A percentile compares a stretch with the other conserved stretches of the same genome.
phyloP scores from a whole-genome alignment of 192 early-diverging fungal genomes.

The Coemansia sp. region DNA sequence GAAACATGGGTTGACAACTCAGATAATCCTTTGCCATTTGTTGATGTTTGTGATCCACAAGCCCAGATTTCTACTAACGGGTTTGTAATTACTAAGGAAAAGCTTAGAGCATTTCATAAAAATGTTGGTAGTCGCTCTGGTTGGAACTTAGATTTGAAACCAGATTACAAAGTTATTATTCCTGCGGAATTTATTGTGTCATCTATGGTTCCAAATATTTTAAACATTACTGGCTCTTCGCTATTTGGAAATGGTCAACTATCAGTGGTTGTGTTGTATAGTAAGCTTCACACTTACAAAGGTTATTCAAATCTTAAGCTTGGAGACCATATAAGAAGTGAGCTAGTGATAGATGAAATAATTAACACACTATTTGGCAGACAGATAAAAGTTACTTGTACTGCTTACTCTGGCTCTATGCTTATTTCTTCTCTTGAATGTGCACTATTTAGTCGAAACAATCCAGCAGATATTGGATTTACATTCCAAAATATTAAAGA shows the following conservation, averaged over 20 bases:
- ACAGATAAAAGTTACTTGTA: slow-evolving; percentile 69
- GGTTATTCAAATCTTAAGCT: slow-evolving; percentile 56
- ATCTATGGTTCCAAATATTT: slow-evolving; percentile 69
- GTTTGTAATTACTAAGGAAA: slow-evolving; percentile 56
- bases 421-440: slow-evolving; percentile 61
- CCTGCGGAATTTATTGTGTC: slow-evolving; percentile 92
- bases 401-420: slow-evolving; percentile 55
- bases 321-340: slow-evolving; percentile 72
- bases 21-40: not conserved
- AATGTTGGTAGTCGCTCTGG: slow-evolving; percentile 62
- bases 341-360: slow-evolving; percentile 68
- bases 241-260: slow-evolving; percentile 85
- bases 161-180: slow-evolving; percentile 55
- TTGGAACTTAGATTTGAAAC: slow-evolving; percentile 47
- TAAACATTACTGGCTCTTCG: slow-evolving; percentile 77
- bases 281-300: slow-evolving; percentile 71
- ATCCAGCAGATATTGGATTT: too few relatives aligned
- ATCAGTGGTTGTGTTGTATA: slow-evolving; percentile 80
- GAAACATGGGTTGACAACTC: slow-evolving; percentile 15
- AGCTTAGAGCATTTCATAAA: slow-evolving; percentile 52
- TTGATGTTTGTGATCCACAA: slow-evolving; percentile 3
- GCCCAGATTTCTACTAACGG: not conserved
- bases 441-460: too few relatives aligned
- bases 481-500: slow-evolving; percentile 65
- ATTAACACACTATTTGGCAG: slow-evolving; percentile 81